Percentiles rank a stretch among this genome's conserved stretches.
phyloP scores from a whole-genome alignment of 148 eudicot species.

The Cornus controversa region DNA sequence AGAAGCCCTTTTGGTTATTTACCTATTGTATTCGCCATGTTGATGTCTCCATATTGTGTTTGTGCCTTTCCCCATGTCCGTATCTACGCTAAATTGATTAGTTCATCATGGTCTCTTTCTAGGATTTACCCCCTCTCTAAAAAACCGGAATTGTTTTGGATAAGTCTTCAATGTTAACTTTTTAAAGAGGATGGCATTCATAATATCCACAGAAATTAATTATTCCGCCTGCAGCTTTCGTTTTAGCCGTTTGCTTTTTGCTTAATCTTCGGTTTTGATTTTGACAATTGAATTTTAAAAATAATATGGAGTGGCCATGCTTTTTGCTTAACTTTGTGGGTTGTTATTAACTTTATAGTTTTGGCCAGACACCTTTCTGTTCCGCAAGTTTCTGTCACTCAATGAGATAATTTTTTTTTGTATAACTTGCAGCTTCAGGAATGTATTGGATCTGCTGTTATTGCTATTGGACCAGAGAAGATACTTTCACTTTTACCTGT shows the following conservation, averaged over 20 bases:
- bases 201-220: no score
- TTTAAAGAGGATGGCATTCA: background rate
- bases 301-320: background rate
- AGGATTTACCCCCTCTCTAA: background rate
- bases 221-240: background rate
- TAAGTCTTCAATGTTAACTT: background rate
- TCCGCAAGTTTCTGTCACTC: background rate
- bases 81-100: background rate
- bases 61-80: background rate
- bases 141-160: background rate
- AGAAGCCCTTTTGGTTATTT: no score
- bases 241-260: background rate
- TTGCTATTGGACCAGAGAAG: conserved; percentile 81
- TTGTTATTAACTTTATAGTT: background rate
- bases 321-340: background rate
- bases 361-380: background rate
- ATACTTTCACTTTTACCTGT: conserved; percentile 64
- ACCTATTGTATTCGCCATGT: no score
- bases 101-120: background rate
- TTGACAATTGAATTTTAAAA: background rate
- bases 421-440: conserved; percentile 59
- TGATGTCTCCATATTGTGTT: no score
- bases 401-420: background rate
- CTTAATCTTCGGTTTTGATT: background rate
- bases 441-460: conserved; percentile 83